These are phyloP conservation scores for Populus pruinosa DNA, from an alignment of 345 rosid genomes.

Conservation along the genomic window DNA sequence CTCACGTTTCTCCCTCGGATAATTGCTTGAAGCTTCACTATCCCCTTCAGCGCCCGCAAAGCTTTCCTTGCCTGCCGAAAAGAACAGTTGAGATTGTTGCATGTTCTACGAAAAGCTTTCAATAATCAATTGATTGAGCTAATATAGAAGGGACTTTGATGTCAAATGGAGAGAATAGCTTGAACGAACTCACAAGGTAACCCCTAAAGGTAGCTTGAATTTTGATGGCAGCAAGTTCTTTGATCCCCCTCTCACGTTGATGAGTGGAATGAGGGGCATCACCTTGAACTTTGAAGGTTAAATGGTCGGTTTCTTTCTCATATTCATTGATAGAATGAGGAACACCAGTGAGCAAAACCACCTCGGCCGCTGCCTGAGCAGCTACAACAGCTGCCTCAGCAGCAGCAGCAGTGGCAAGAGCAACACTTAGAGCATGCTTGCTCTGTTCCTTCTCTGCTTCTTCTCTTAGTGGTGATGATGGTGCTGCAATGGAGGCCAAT, in stretches of 20 bases:
- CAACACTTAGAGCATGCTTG: slow-evolving; percentile 45
- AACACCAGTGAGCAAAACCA: slow-evolving; percentile 37
- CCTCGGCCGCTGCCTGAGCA: slow-evolving; percentile 51
- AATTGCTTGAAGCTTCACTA: slow-evolving; percentile 87
- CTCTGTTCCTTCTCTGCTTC: slow-evolving; percentile 38
- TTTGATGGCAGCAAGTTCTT: slow-evolving; percentile 45
- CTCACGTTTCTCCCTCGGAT: slow-evolving; percentile 75
- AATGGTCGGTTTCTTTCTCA: slow-evolving; percentile 23
- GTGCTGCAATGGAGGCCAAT: slow-evolving; percentile 47
- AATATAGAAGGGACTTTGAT: neutral
- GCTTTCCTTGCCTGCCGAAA: slow-evolving; percentile 78
- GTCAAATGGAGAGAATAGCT: slow-evolving; percentile 1
- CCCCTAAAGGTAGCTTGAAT: slow-evolving; percentile 76
- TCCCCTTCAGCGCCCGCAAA: slow-evolving; percentile 79
- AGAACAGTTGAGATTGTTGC: neutral
- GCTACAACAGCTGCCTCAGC: slow-evolving; percentile 57
- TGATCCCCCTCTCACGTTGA: slow-evolving; percentile 24
- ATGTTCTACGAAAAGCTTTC: neutral
- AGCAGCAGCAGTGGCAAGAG: slow-evolving; percentile 50
- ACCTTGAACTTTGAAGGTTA: slow-evolving; percentile 19
- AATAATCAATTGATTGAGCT: neutral
- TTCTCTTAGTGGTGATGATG: slow-evolving; percentile 31
- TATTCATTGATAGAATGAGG: slow-evolving; percentile 24
- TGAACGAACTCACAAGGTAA: slow-evolving; percentile 58
- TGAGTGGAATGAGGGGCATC: slow-evolving; percentile 1